phyloP scores from a whole-genome alignment of 192 early-diverging fungal species.

The Umbelopsis ramanniana region DNA sequence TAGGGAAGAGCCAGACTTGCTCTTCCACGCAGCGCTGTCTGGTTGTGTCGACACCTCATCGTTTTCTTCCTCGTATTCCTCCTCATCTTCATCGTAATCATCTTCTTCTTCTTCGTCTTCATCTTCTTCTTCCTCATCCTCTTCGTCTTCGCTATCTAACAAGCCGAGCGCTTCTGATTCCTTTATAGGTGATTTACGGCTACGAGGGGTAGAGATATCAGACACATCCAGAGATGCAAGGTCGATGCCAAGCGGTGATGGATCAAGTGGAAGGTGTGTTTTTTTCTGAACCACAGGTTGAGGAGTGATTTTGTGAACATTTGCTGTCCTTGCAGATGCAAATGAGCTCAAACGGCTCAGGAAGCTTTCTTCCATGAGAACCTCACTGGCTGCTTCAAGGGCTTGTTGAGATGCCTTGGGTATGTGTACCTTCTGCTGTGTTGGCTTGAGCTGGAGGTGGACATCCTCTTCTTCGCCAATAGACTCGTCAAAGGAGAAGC shows the following conservation, averaged over 20 bases:
- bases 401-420: slow-evolving; percentile 8
- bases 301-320: not conserved
- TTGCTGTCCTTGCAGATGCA: not conserved
- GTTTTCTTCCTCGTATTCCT: not conserved
- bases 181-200: not conserved
- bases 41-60: not conserved
- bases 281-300: slow-evolving; percentile 2
- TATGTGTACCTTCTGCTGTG: not conserved
- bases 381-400: not conserved
- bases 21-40: too few relatives aligned
- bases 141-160: not conserved
- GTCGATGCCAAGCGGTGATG: slow-evolving; percentile 10
- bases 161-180: not conserved
- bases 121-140: not conserved
- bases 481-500: slow-evolving; percentile 12
- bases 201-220: slow-evolving; percentile 15
- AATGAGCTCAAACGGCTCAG: not conserved
- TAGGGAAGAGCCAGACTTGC: not conserved
- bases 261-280: not conserved
- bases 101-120: not conserved
- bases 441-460: not conserved
- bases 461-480: not conserved
- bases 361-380: not conserved
- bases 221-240: slow-evolving; percentile 12
- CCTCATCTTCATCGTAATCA: not conserved